Evolutionary conservation across 2,329 filamentous ascomycete genomes (phyloP), one percentile per base, ranked within the genome.

Genomic region (Ophiostoma sp.): DNA sequence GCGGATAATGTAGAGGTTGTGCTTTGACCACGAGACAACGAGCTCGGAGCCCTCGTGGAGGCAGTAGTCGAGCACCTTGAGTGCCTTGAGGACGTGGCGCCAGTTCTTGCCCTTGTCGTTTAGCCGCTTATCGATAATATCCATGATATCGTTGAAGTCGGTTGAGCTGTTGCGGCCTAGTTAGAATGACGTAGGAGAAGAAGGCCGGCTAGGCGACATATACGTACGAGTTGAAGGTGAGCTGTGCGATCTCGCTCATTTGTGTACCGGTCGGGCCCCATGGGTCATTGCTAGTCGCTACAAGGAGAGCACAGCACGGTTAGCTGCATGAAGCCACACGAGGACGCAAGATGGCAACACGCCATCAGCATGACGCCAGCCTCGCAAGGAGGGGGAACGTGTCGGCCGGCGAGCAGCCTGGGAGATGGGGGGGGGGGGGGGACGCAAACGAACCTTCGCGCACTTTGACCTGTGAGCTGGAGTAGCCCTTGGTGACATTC

Each of bases 71-170:
- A 98, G 85, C 67, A 99, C 95, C 78, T 99, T 99, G 73, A 99
- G 83, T 58, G 95, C 96, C 80, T 99, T 99, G 70, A 99, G 82
- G 12, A 99, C 95, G 78, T 99, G 95, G 75, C 95, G 89, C 95
- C 95, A 99, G 78, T 99, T 99, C 84, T 98, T 99, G 76, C 95
- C 95, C 80, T 99, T 98, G 80, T 99, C 95, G 75, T 99, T 99
- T 76, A 99, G 82, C 73, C 95, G 90, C 83, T 98, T 98, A 81
- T 99, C 95, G 73, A 99, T 84, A 92, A 99, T 99, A 78, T 99
- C 95, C 89, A 99, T 97, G 75, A 99, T 97, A 78, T 99, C 94
- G 82, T 97, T 97, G 81, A 99, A 99, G 78, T 98, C 95, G 79
- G 90, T 94, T 47, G 93, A 93, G 76, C 94, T 96, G 72, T 58